phyloP scores from a whole-genome alignment of 305 asterid genomes.

The Fraxinus ornus region DNA sequence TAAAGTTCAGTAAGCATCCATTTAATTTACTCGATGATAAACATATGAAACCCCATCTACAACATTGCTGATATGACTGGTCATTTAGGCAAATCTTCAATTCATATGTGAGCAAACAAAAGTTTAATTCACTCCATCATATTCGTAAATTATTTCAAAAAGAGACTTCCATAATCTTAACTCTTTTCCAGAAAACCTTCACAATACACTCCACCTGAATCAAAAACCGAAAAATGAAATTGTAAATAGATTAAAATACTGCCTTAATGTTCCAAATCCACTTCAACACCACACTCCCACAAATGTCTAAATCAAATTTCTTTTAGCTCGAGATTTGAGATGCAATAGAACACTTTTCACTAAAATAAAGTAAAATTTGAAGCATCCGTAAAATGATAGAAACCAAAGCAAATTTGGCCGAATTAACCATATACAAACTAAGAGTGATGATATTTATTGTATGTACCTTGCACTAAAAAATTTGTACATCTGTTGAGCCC shows the following conservation, averaged over 20 bases:
- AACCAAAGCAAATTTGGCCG: background rate
- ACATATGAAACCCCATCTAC: background rate
- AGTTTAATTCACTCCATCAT: background rate
- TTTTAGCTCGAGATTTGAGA: background rate
- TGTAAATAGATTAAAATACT: background rate
- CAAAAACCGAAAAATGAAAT: background rate
- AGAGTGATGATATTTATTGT: background rate
- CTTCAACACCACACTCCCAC: background rate
- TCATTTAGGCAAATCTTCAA: background rate
- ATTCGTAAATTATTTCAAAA: background rate
- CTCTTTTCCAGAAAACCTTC: background rate
- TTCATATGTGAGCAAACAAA: background rate
- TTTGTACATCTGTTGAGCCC: constrained; percentile 95
- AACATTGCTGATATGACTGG: background rate
- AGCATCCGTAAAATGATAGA: background rate
- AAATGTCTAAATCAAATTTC: background rate
- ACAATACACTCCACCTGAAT: background rate
- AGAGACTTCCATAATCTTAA: background rate
- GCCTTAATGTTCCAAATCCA: background rate
- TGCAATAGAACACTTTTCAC: background rate
- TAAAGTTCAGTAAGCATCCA: too few species aligned
- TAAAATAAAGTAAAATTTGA: background rate
- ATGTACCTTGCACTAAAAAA: constrained; percentile 74
- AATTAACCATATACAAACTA: background rate
- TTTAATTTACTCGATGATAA: background rate